Evolutionary conservation across 257 asterid species (phyloP).

Genomic region (Ligustrum vulgare): DNA sequence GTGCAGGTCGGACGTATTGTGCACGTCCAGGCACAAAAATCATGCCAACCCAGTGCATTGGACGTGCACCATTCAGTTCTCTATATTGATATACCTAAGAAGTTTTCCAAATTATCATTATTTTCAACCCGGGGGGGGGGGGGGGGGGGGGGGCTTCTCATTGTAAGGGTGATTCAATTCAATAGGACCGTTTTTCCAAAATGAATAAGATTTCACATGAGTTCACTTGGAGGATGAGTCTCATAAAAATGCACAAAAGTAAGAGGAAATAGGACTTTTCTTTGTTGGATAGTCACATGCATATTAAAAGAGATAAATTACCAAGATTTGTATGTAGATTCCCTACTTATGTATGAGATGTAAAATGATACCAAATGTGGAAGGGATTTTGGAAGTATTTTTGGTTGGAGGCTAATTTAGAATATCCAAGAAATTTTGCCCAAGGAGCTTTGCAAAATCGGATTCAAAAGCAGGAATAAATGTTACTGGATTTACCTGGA

Average conservation of each 20-base stretch:
- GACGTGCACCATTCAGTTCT: too few species aligned
- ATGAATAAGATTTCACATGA: background rate
- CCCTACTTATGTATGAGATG: background rate
- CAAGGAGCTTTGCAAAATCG: background rate
- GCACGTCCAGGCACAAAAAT: too few species aligned
- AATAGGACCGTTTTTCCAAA: background rate
- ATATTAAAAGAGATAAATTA: background rate
- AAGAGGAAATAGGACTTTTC: background rate
- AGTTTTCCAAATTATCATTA: background rate
- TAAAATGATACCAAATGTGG: background rate
- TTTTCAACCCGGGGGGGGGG: background rate
- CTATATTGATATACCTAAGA: too few species aligned
- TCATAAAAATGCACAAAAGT: background rate
- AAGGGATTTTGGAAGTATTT: background rate
- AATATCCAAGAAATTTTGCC: background rate
- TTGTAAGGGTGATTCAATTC: background rate
- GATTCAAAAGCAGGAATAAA: background rate
- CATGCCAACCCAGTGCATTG: too few species aligned
- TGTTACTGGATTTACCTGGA: conserved; percentile 53
- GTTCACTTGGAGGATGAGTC: background rate
- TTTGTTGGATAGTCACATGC: background rate
- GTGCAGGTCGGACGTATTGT: too few species aligned
- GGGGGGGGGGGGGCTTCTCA: too few species aligned
- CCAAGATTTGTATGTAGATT: background rate
- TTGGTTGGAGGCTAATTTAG: background rate